Base-by-base conservation (phyloP, 1,284 basidiomycete species). In the Moesziomyces sp. region DNA sequence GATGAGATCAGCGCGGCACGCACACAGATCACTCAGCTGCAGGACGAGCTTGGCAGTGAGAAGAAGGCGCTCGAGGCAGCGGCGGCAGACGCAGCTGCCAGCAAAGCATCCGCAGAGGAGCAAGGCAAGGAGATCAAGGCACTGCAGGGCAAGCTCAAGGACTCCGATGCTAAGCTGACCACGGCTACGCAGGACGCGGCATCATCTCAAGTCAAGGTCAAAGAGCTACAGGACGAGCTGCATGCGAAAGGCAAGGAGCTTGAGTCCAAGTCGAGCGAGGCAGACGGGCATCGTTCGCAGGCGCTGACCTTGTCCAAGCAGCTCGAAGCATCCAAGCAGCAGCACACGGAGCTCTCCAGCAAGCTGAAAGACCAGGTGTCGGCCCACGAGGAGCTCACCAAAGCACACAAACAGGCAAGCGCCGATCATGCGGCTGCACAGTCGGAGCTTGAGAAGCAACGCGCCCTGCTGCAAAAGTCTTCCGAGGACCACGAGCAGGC, bases 361-460 rank as follows among this genome's bases (percentile, higher is more conserved):
- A 46, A 58, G 58, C 53, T 70, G 40, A 53, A 60, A 30, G 54
- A 59, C 10, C 26, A 42, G 30, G n/a, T 26, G 23, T 35, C 67
- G 2, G 63, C 59, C 13, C 54, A 65, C 46, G 57, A 56, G 3
- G 64, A 51, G 11, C 60, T 69, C 8, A 47, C 54, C 3, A 56
- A 68, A 44, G 48, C 26, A 11, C 59, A 73, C 46, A 46, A 63
- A 43, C 35, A 67, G 54, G 60, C 33, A 54, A 55, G 47, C 6
- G 47, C 55, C 9, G 58, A 55, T 43, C 62, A 58, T 45, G 59
- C 60, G 18, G 44, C 55, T 2, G 52, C 55, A 8, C 40, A 65
- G 35, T 40, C 54, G 8, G 59, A 71, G 46, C 58, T 71, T 42
- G 38, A 61, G 51, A 44, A 71, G 45, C 58, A 71, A 50, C 50